Evolutionary conservation across 331 rosid genomes (phyloP), one percentile per base, ranked within the genome.

Genomic region (Acacia pycnantha): DNA sequence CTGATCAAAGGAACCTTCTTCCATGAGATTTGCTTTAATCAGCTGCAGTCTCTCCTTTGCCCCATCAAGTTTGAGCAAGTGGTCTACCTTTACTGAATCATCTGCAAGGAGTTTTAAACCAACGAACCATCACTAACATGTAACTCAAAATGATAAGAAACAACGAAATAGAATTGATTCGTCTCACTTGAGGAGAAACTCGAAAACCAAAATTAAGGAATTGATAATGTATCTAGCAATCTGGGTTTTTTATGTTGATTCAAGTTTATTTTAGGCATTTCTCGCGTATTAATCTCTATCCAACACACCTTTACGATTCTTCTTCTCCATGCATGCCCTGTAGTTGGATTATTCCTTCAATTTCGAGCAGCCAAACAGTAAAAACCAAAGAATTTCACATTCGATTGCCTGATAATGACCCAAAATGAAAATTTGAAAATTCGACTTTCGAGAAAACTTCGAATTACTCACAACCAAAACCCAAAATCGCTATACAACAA

Each of bases 1-100:
- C 54, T 87, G 56, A 31, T 92, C 94, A 83, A 90, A 90, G 19
- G 94, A 89, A 79, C 93, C 94, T 90, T 92, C 88, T 68, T 90
- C 88, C 9, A 92, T 18, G 10, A 90, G 85, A 78, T 92, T 73
- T 59, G 92, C 94, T 70, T 90, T 90, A 56, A 85, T 83, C 19
- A 92, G 87, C 8, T 87, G 85, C 73, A 92, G 83, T 73, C 97
- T 90, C 81, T 90, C 91, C 68, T 88, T 81, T n/a, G 94, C 97
- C 46, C 97, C 97, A 53, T 92, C 97, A 47, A 92, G 88, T 22
- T 85, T 80, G 29, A 61, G 75, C 76, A 92, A 73, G 79, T 90
- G 94, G 0, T 74, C 85, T 7, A 88, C 86, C 85, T 88, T 88
- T 43, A 82, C 68, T 11, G 84, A 85, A 85, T 90, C 89, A 77